Evolutionary conservation across 2,329 filamentous ascomycete genomes (phyloP).

Genomic region (Phialemonium atrogriseum): DNA sequence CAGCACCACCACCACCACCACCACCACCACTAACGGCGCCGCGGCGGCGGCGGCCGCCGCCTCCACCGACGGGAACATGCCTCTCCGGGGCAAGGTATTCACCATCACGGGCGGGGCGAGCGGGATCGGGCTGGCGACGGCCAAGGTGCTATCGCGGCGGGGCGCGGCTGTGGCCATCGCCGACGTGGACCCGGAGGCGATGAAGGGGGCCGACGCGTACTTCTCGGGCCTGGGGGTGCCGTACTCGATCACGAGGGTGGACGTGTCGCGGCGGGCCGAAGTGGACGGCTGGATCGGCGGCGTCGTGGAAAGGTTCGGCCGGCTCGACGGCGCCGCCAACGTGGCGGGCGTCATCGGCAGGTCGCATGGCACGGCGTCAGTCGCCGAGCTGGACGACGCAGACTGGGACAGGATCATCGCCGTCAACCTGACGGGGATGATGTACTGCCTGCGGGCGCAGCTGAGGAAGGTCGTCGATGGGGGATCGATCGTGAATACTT

Average conservation of each 20-base stretch:
- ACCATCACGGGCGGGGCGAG: constrained; percentile 12
- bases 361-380: constrained; percentile 28
- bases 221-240: constrained; percentile 18
- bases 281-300: constrained; percentile 42
- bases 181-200: constrained; percentile 23
- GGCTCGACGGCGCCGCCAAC: constrained; percentile 47
- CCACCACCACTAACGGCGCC: neutral
- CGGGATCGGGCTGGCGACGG: constrained; percentile 33
- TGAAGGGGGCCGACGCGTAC: constrained; percentile 20
- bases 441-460: constrained; percentile 41
- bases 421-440: constrained; percentile 41
- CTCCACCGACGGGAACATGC: neutral
- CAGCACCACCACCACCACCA: neutral
- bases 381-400: constrained; percentile 35
- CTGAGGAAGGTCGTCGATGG: constrained; percentile 34
- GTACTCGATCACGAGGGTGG: constrained; percentile 31
- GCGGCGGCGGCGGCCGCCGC: neutral
- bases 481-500: constrained; percentile 51
- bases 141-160: constrained; percentile 25
- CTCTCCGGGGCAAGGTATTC: constrained; percentile 9
- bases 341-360: constrained; percentile 42
- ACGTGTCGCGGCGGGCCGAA: constrained; percentile 36
- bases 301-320: constrained; percentile 39
- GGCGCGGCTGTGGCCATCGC: constrained; percentile 30
- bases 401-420: constrained; percentile 40